phyloP scores from a whole-genome alignment of 176 grass and related monocot genomes.

The Guadua angustifolia region DNA sequence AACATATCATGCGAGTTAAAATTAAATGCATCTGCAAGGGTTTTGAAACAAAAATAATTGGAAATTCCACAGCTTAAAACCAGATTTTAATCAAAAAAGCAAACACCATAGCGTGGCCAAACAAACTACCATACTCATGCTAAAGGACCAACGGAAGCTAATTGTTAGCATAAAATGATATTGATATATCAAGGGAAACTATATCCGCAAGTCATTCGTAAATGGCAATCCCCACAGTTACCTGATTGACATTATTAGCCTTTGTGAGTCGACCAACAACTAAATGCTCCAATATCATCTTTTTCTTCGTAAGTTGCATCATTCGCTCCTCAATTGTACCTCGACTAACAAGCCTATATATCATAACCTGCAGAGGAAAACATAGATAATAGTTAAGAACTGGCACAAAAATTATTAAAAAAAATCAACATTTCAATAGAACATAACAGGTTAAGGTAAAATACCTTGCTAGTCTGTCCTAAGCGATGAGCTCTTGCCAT shows the following conservation, averaged over 20 bases:
- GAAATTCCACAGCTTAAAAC: slow-evolving; percentile 6
- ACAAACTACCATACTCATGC: slow-evolving; percentile 8
- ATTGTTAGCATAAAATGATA: slow-evolving; percentile 28
- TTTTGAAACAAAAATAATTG: slow-evolving; percentile 28
- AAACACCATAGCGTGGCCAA: slow-evolving; percentile 5
- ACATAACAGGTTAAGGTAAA: slow-evolving; percentile 37
- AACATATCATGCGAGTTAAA: slow-evolving; percentile 1
- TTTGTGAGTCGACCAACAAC: slow-evolving; percentile 96
- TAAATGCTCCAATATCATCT: slow-evolving; percentile 97
- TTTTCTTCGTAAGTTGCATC: slow-evolving; percentile 99
- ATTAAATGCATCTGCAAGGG: slow-evolving; percentile 1
- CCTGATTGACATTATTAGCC: slow-evolving; percentile 88
- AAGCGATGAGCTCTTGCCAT: slow-evolving; percentile 99
- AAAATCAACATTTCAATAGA: slow-evolving; percentile 30
- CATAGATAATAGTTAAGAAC: slow-evolving; percentile 13
- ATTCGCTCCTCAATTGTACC: slow-evolving; percentile 99
- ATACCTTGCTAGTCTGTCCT: slow-evolving; percentile 96
- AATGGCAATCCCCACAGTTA: slow-evolving; percentile 39
- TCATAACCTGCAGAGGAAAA: slow-evolving; percentile 87
- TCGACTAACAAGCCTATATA: slow-evolving; percentile 98
- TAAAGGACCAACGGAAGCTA: slow-evolving; percentile 4
- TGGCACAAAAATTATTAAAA: slow-evolving; percentile 15
- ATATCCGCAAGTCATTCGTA: slow-evolving; percentile 4
- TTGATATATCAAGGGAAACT: slow-evolving; percentile 26
- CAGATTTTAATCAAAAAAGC: neutral